A percentile compares a stretch with the other conserved stretches of the same genome.
These are phyloP conservation scores for Phyllosticta citrichinensis DNA, from an alignment of 2,329 filamentous ascomycete species.

Conservation along the genomic window DNA sequence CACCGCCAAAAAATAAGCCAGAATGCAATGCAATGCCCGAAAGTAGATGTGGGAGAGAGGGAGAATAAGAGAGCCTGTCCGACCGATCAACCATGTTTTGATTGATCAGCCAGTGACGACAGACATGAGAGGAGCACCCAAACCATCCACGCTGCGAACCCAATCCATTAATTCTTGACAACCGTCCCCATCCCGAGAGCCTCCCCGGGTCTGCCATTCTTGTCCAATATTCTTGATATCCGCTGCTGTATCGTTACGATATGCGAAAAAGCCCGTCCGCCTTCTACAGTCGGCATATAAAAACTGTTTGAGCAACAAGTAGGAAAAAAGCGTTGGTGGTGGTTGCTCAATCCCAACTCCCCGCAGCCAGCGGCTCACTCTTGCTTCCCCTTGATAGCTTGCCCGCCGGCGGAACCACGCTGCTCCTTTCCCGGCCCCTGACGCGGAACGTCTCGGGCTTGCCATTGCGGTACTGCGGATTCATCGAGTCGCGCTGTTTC, in stretches of 20 bases:
- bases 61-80: background rate
- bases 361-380: background rate
- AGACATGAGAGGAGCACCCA: background rate
- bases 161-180: background rate
- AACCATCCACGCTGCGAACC: background rate
- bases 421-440: background rate
- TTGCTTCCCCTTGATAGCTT: background rate
- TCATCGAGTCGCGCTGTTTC: background rate
- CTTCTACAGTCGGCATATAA: background rate
- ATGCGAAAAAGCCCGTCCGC: background rate
- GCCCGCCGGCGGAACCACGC: background rate
- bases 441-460: background rate
- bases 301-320: background rate
- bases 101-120: background rate
- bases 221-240: background rate
- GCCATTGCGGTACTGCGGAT: background rate
- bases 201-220: background rate
- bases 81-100: background rate
- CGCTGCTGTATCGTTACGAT: background rate
- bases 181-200: background rate
- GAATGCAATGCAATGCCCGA: background rate
- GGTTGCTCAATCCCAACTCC: background rate
- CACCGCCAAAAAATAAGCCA: background rate
- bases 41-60: background rate
- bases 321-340: background rate